A percentile compares a stretch with the other conserved stretches of the same genome.
phyloP scores from a whole-genome alignment of 352 stramenopile species.

The Heterotrichella gracilis region DNA sequence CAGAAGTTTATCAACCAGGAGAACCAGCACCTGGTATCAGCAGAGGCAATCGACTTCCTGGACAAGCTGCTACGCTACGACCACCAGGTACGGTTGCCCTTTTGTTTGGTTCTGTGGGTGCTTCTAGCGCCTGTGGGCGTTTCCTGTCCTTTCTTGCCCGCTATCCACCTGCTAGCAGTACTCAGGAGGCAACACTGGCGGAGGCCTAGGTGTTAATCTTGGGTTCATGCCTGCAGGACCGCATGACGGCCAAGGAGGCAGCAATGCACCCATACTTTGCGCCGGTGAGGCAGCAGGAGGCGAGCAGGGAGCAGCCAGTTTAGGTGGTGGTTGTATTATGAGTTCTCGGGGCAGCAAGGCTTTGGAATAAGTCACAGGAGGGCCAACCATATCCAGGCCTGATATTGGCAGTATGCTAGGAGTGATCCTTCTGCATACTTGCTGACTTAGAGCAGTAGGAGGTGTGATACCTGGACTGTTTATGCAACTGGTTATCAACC shows the following conservation, averaged over 20 bases:
- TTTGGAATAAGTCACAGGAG: neutral
- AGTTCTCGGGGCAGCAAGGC: neutral
- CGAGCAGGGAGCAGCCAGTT: neutral
- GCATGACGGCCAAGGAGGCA: slow-evolving; percentile 81
- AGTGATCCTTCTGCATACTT: no score
- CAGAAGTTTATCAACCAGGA: slow-evolving; percentile 86
- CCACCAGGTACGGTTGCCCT: no score
- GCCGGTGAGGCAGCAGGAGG: slow-evolving; percentile 29
- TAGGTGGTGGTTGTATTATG: slow-evolving; percentile 11
- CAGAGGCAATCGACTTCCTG: slow-evolving; percentile 77
- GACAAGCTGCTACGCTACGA: slow-evolving; percentile 37
- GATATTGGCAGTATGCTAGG: no score
- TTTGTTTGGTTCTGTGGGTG: neutral
- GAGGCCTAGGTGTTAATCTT: slow-evolving; percentile 38
- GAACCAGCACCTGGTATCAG: slow-evolving; percentile 75
- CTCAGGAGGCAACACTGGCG: no score
- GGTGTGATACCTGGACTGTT: no score
- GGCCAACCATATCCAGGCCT: neutral
- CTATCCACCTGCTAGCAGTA: slow-evolving; percentile 13
- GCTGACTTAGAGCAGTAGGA: no score
- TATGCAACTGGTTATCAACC: no score
- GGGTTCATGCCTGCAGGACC: no score
- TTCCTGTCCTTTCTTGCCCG: slow-evolving; percentile 4
- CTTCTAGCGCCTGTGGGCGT: slow-evolving; percentile 16
- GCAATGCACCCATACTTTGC: slow-evolving; percentile 92